Percentiles rank a stretch among this genome's conserved stretches.
These are phyloP conservation scores for Leccinellum albellum DNA, from an alignment of 768 basidiomycete species.

Conservation along the genomic window DNA sequence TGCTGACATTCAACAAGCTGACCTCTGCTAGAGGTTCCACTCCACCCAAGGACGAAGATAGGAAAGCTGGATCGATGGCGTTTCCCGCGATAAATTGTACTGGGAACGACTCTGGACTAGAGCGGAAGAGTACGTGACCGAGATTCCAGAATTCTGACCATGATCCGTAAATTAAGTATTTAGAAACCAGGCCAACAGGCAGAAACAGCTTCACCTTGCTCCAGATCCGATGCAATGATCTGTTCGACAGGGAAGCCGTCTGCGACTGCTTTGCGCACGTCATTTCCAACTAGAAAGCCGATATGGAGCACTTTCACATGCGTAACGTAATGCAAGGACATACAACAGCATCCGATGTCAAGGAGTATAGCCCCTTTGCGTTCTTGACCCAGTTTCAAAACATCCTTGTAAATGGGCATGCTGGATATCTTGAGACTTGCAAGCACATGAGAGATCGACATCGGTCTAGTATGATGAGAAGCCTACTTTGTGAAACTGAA, in stretches of 20 bases:
- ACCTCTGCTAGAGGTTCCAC: slow-evolving; percentile 21
- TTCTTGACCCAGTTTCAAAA: slow-evolving; percentile 36
- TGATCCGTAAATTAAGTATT: neutral
- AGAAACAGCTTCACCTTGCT: slow-evolving; percentile 26
- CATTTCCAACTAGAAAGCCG: slow-evolving; percentile 37
- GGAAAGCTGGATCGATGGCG: slow-evolving; percentile 43
- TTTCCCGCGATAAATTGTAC: slow-evolving; percentile 55
- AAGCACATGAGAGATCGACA: neutral
- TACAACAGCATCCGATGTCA: slow-evolving; percentile 21
- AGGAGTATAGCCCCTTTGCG: slow-evolving; percentile 38
- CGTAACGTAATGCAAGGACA: slow-evolving; percentile 2
- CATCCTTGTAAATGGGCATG: slow-evolving; percentile 19
- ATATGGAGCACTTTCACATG: neutral
- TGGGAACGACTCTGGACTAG: slow-evolving; percentile 49
- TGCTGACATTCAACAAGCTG: slow-evolving; percentile 31
- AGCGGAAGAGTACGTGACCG: slow-evolving; percentile 8
- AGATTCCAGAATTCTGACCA: slow-evolving; percentile 54
- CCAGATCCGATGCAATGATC: slow-evolving; percentile 39
- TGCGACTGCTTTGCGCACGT: slow-evolving; percentile 35
- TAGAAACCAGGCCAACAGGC: neutral
- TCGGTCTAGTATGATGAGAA: neutral
- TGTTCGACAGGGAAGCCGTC: slow-evolving; percentile 41
- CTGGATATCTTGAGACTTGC: slow-evolving; percentile 21
- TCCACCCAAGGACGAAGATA: slow-evolving; percentile 28
- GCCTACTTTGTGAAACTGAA: slow-evolving; percentile 19